Conservation (phyloP, 2,329 filamentous ascomycete genomes). For the Aspergillus sojae region DNA sequence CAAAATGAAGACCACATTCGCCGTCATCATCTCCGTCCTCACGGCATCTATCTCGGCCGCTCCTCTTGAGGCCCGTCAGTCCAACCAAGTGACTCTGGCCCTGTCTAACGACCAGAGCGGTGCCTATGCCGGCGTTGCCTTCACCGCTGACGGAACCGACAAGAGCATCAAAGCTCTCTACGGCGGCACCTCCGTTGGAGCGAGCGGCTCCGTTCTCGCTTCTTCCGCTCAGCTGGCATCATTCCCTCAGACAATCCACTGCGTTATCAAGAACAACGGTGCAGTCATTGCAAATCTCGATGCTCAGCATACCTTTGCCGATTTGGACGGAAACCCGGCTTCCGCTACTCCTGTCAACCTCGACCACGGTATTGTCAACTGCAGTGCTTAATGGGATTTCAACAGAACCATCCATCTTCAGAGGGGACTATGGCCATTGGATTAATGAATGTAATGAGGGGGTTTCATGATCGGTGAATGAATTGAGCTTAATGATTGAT, state of each 20-base stretch:
- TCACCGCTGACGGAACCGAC: conserved; percentile 24
- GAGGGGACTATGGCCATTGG: background rate
- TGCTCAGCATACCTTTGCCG: conserved; percentile 18
- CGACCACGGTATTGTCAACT: conserved; percentile 4
- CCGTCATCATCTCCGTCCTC: conserved; percentile 22
- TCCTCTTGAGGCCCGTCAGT: conserved; percentile 11
- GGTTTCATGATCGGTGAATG: background rate
- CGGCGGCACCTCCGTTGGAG: conserved; percentile 24
- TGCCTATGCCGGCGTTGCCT: conserved; percentile 22
- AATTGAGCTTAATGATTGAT: background rate
- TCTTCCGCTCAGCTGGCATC: conserved; percentile 28
- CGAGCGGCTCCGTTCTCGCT: conserved; percentile 23
- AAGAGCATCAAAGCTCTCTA: conserved; percentile 25
- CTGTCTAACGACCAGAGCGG: conserved; percentile 31
- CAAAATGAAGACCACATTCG: conserved; percentile 26
- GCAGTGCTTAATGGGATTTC: conserved; percentile 1
- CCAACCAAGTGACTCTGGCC: conserved; percentile 23
- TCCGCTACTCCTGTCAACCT: conserved; percentile 6
- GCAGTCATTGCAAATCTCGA: conserved; percentile 12
- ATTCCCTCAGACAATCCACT: conserved; percentile 24
- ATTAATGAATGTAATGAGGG: background rate
- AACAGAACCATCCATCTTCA: background rate
- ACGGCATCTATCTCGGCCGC: conserved; percentile 20
- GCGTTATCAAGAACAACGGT: conserved; percentile 20
- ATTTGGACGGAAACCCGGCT: conserved; percentile 12